Base-by-base conservation (phyloP, 345 rosid genomes). In the Ailanthus altissimus region DNA sequence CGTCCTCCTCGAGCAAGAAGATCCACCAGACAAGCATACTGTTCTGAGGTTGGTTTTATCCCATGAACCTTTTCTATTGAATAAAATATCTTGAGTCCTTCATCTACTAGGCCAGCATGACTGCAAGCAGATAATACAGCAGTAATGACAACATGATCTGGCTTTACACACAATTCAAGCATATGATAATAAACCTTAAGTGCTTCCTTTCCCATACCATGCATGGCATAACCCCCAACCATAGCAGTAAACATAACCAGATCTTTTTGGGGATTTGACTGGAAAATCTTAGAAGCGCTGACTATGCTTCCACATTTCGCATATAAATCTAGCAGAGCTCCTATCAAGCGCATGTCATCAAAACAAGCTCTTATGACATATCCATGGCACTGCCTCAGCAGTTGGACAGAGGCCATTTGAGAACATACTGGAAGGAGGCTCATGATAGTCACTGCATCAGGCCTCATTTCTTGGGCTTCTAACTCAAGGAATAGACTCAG, bases 1-100 rank as follows among this genome's bases (percentile, higher is more conserved):
- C 73, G 88, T 63, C 98, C 98, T 58, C 86, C 90, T 74, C 96
- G 94, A 83, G 98, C 91, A 80, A 94, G 93, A 63, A 94, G 92
- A 86, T 94, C 97, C 75, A 91, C 97, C 54, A 82, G 85, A 78
- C 90, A 94, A 36, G 91, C 84, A 82, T 91, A 91, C 46, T 94
- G 97, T 80, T 92, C 96, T 82, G 87, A 78, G 38, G 89, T 90
- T 20, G 94, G 96, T 72, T 72, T 88, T 84, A 94, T 81, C 58
- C 88, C 83, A 25, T 84, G 78, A 54, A 84, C 81, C 13, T 80
- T 86, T 79, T 81, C 87, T 63, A 91, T 70, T 28, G 94, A 88
- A 70, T 85, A 40, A 28, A 90, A 92, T 76, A 94, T 83, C 60
- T 84, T 76, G 75, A 94, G 82, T 58, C 98, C 98, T 75, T 86